Evolutionary conservation across 2,329 filamentous ascomycete species (phyloP).

Genomic region (Madurella fahalii): DNA sequence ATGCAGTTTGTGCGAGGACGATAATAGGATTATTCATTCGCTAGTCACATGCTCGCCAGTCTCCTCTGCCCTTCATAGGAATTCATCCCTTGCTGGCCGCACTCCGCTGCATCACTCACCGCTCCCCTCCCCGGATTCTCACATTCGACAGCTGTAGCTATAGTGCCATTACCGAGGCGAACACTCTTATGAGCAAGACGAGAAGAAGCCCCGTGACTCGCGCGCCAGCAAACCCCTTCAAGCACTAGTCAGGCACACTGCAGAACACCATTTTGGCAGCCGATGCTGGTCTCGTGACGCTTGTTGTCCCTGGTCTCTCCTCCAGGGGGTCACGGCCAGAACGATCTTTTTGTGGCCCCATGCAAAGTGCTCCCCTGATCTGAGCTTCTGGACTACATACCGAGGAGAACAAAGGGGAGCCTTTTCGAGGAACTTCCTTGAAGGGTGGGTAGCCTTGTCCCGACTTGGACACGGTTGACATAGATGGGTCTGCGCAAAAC

Average conservation of each 20-base stretch:
- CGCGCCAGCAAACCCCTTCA: constrained; percentile 6
- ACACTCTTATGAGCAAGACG: neutral
- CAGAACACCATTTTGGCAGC: neutral
- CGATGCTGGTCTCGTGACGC: constrained; percentile 21
- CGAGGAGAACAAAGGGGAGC: no score
- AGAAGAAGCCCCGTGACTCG: constrained; percentile 18
- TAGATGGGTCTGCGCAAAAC: no score
- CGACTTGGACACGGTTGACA: no score
- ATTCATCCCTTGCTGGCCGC: no score
- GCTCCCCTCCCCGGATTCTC: neutral
- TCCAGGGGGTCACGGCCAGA: neutral
- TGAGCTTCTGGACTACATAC: neutral
- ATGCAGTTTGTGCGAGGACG: no score
- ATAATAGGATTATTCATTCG: no score
- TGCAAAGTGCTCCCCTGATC: neutral
- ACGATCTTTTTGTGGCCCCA: neutral
- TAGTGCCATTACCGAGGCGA: no score
- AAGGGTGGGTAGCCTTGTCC: no score
- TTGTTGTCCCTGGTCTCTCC: constrained; percentile 7
- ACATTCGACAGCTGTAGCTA: no score
- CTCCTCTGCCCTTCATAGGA: no score
- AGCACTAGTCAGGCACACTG: constrained; percentile 19
- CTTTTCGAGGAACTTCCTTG: no score
- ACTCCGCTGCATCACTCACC: constrained; percentile 5
- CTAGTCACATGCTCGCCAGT: no score